These are phyloP conservation scores for Erigeron canadensis DNA, from an alignment of 129 eudicot genomes.

Conservation along the genomic window DNA sequence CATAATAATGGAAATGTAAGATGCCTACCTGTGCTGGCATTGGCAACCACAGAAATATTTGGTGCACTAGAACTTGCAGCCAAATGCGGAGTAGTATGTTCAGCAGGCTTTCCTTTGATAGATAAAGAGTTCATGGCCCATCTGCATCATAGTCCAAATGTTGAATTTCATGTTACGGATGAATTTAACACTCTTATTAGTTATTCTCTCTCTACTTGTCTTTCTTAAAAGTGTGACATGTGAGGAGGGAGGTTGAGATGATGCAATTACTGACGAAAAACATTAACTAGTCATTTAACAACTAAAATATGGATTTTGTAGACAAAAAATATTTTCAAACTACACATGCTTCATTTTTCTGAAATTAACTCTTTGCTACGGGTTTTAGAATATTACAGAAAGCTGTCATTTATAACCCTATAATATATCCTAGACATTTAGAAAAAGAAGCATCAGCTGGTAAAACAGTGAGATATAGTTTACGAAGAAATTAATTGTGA, in stretches of 20 bases:
- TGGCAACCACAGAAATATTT: constrained; percentile 47
- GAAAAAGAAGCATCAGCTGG: neutral
- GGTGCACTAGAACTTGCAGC: constrained; percentile 59
- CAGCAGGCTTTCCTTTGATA: constrained; percentile 78
- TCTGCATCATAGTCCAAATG: constrained; percentile 45
- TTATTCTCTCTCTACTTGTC: neutral
- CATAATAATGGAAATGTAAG: constrained; percentile 6
- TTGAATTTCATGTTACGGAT: constrained; percentile 5
- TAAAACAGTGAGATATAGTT: constrained; percentile 18
- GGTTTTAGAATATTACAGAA: neutral
- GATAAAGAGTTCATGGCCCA: constrained; percentile 98
- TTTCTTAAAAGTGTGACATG: neutral
- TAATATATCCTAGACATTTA: neutral
- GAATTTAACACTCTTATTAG: neutral
- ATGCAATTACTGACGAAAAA: neutral
- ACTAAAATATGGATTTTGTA: neutral
- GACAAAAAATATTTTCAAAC: constrained; percentile 2
- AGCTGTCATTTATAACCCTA: neutral
- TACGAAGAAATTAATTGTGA: neutral
- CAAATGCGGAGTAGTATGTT: constrained; percentile 52
- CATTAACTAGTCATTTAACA: neutral
- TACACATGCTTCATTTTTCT: constrained; percentile 6
- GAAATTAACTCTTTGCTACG: neutral
- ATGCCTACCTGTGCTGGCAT: constrained; percentile 57
- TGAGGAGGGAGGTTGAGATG: neutral